These are phyloP conservation scores for Boletales sp. DNA, from an alignment of 768 basidiomycete genomes.

Conservation along the genomic window DNA sequence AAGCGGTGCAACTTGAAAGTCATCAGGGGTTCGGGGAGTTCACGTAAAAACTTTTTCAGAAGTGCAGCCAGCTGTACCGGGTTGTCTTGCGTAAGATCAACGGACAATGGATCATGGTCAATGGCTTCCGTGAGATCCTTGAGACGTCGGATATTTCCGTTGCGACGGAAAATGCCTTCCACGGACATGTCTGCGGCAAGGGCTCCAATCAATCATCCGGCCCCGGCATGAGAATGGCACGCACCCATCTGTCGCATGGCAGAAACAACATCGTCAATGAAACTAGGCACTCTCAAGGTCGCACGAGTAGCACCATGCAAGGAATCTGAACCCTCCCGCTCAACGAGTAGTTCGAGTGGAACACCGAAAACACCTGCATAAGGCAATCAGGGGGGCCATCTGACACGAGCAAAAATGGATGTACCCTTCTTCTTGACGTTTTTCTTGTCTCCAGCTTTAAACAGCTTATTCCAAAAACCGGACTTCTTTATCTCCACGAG, in stretches of 20 bases:
- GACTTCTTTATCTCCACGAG: constrained; percentile 90
- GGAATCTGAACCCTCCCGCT: constrained; percentile 94
- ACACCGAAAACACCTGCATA: constrained; percentile 84
- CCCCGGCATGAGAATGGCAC: constrained; percentile 21
- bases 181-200: constrained; percentile 85
- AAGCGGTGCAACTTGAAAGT: constrained; percentile 91
- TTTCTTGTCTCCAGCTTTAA: constrained; percentile 90
- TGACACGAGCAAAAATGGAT: constrained; percentile 13
- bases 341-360: constrained; percentile 88
- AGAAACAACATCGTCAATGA: constrained; percentile 96
- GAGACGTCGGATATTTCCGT: constrained; percentile 92
- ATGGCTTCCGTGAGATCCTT: constrained; percentile 90
- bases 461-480: constrained; percentile 94
- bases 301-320: constrained; percentile 83
- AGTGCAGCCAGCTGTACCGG: constrained; percentile 96
- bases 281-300: constrained; percentile 88
- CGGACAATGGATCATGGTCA: constrained; percentile 89
- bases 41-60: constrained; percentile 94
- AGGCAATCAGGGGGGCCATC: constrained; percentile 7
- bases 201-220: constrained; percentile 1
- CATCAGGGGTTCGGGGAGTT: constrained; percentile 93
- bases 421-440: constrained; percentile 83
- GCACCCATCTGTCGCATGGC: constrained; percentile 99
- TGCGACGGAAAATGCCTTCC: constrained; percentile 98
- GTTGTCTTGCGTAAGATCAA: constrained; percentile 92